Evolutionary conservation across 768 basidiomycete genomes (phyloP), one percentile per base, ranked within the genome.

Genomic region (Cyclocybe aegerita): DNA sequence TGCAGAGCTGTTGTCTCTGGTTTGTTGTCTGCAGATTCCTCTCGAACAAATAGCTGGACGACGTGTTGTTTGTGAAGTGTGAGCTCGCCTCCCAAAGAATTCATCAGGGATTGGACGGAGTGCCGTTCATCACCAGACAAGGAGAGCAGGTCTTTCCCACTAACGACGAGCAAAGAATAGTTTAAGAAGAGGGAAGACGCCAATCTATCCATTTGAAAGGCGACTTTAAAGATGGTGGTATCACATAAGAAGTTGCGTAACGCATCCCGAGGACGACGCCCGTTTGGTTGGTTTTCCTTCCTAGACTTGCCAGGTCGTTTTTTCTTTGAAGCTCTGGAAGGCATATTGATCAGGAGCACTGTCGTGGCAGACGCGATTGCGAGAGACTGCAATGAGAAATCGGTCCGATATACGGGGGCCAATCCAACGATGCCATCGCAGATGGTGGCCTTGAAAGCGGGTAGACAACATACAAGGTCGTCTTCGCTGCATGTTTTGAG

Each of bases 151-250:
- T 82, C 77, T 23, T 77, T 68, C 0, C 63, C 78, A 9, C 48
- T 48, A 9, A 43, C 47, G 9, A 79, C 67, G 7, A 58, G 61
- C 8, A 77, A 44, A 0, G 59, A 65, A 6, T 70, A 40, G 48
- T 82, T 80, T 7, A 60, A 39, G 56, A 65, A 68, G 11, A 83
- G 54, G 1, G 76, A 63, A 4, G 68, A 52, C 0, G 71, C 67
- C 0, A 82, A 55, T 35, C 64, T 67, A 53, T 81, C 80, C 78
- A 79, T 77, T 32, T 63, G 60, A 39, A 82, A 77, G 0, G 73
- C 70, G 42, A 67, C 62, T 50, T 76, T 79, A 11, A 48, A 55
- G 23, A 63, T 47, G 2, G 52, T 31, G 0, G 58, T 14, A 30
- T 69, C 49, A 39, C 64, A 56, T 4, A 80, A 54, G 38, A 80